These are phyloP conservation scores for Volutella citrinella DNA, from an alignment of 2,329 filamentous ascomycete species.

Conservation along the genomic window DNA sequence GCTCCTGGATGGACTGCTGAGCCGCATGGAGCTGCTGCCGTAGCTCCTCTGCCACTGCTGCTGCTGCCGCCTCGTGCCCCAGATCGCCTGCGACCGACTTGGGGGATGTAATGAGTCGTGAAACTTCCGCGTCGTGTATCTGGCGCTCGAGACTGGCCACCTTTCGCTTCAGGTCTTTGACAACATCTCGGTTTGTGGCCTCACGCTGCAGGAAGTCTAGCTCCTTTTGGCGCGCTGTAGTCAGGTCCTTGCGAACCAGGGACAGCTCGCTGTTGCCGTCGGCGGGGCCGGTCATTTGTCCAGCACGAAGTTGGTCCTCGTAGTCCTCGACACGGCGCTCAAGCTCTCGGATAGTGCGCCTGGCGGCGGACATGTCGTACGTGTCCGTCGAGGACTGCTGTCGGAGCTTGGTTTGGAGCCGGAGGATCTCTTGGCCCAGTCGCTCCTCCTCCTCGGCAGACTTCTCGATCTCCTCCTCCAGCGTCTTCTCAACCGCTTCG, in stretches of 20 bases:
- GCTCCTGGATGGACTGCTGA: constrained; percentile 57
- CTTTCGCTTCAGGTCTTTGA: constrained; percentile 62
- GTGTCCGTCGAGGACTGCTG: constrained; percentile 47
- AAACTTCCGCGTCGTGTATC: constrained; percentile 61
- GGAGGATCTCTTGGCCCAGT: constrained; percentile 51
- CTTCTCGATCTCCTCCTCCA: constrained; percentile 65
- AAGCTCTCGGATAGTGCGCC: constrained; percentile 62
- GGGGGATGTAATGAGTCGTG: constrained; percentile 43
- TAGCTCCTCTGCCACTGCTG: constrained; percentile 55
- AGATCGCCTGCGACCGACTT: constrained; percentile 49
- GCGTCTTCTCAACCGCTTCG: constrained; percentile 57
- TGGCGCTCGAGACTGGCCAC: constrained; percentile 66
- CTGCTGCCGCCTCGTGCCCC: constrained; percentile 54
- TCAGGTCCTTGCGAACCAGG: constrained; percentile 59
- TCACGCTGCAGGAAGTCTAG: constrained; percentile 65
- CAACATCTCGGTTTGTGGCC: constrained; percentile 56
- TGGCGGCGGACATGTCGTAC: constrained; percentile 55
- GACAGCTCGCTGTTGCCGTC: constrained; percentile 55
- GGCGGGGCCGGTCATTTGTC: constrained; percentile 29
- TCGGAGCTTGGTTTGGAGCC: constrained; percentile 45
- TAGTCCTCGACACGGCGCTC: constrained; percentile 59
- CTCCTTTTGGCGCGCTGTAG: constrained; percentile 64
- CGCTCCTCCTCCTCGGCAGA: constrained; percentile 65
- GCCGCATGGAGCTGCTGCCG: constrained; percentile 59
- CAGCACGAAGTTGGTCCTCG: constrained; percentile 40